Evolutionary conservation across 1,284 basidiomycete genomes (phyloP), one percentile per base, ranked within the genome.

Genomic region (Naganishia cerealis): DNA sequence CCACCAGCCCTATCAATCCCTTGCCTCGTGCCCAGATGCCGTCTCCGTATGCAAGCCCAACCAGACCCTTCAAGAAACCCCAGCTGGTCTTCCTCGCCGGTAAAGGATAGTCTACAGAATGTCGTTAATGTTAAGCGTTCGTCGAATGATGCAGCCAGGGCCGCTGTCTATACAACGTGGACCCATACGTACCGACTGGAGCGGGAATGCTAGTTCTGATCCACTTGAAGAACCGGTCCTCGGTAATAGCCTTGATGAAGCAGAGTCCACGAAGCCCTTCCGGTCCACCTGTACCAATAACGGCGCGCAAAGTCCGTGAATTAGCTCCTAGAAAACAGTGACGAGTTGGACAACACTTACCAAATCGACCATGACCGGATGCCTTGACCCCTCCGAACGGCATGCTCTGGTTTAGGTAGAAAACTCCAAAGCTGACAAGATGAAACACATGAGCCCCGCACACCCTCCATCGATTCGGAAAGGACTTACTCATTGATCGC

Each of bases 371-470:
- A 76, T 94, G 93, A 53, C 94, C 94, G 66, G 89, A 91, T 53
- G 85, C 85, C 80, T 97, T 98, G 59, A 87, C 86, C 40, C 94
- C 94, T 40, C 94, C 94, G 70, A 98, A 98, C 4, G 94, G 94
- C 73, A 96, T 84, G 75, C 92, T 90, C 84, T 97, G 94, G 78
- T 92, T 95, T 72, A 78, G 71, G 70, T 97, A 98, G 82, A 90
- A 94, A 3, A 94, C 90, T 26, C 88, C 94, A 77, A 95, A 95
- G 66, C 81, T 80, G 69, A 72, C 36, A 67, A 68, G 40, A 36
- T 24, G 36, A 57, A 16, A 36, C 29, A 12, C n/a, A n/a, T 50
- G 29, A 48, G 33, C 53, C 24, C 8, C n/a, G 24, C 43, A 16
- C 24, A 0, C 7, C 3, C 46, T 21, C 39, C 13, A 43, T n/a